phyloP scores from a whole-genome alignment of 2,329 filamentous ascomycete genomes.

The Colletotrichum sp. region DNA sequence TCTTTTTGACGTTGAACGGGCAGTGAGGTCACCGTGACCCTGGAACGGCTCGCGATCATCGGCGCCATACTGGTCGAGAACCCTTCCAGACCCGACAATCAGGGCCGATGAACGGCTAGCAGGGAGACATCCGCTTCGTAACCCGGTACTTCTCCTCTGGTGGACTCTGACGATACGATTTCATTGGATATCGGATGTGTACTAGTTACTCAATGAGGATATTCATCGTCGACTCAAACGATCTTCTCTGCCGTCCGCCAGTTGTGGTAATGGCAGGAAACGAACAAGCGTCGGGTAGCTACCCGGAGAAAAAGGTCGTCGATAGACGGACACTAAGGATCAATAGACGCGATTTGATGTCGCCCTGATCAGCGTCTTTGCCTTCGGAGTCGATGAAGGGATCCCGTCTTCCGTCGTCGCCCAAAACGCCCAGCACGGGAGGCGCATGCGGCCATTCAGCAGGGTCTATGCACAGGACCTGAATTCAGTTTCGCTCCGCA shows the following conservation, averaged over 20 bases:
- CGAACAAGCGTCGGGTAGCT: background rate
- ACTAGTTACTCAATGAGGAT: background rate
- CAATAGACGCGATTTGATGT: background rate
- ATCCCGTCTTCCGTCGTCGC: background rate
- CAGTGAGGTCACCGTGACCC: background rate
- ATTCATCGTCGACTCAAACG: background rate
- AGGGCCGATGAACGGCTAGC: background rate
- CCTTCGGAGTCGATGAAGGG: background rate
- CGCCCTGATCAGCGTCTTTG: background rate
- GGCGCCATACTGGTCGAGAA: background rate
- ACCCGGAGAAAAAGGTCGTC: background rate
- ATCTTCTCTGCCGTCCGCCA: background rate
- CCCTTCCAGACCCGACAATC: slow-evolving; percentile 3
- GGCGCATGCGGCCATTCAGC: background rate
- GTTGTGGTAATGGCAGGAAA: background rate
- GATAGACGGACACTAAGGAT: background rate
- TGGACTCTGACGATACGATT: background rate
- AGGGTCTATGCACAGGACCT: background rate
- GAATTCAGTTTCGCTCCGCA: background rate
- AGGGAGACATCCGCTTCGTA: background rate
- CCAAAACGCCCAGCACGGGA: background rate
- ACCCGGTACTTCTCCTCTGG: background rate
- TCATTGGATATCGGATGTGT: background rate
- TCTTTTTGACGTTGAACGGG: background rate
- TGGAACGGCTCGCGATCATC: background rate